phyloP scores from a whole-genome alignment of 352 stramenopile species.

The Plasmopara halstedii region DNA sequence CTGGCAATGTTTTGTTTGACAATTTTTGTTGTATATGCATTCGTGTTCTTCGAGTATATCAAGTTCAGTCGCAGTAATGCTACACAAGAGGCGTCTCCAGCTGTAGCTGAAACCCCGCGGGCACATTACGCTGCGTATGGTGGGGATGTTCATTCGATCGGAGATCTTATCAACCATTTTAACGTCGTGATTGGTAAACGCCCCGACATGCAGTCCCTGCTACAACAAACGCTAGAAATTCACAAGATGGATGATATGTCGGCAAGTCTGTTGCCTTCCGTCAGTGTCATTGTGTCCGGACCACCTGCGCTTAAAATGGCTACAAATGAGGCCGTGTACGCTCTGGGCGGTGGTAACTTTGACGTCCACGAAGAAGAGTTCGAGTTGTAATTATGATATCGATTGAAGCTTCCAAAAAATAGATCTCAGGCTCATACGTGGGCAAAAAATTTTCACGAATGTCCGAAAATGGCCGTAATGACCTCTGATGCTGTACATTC shows the following conservation, averaged over 20 bases:
- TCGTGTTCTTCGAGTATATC: slow-evolving; percentile 41
- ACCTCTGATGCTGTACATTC: no score
- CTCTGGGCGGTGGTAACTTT: slow-evolving; percentile 29
- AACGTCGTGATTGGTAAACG: slow-evolving; percentile 24
- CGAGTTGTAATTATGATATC: no score
- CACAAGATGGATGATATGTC: slow-evolving; percentile 16
- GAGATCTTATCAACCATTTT: slow-evolving; percentile 29
- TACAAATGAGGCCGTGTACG: slow-evolving; percentile 26
- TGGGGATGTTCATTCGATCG: slow-evolving; percentile 30
- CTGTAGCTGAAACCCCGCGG: background rate
- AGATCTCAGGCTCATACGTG: no score
- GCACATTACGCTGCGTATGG: slow-evolving; percentile 13
- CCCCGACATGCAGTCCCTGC: slow-evolving; percentile 23
- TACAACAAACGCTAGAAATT: slow-evolving; percentile 20
- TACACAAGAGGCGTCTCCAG: slow-evolving; percentile 4
- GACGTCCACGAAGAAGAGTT: slow-evolving; percentile 52
- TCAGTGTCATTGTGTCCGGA: slow-evolving; percentile 35
- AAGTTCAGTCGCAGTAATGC: slow-evolving; percentile 10
- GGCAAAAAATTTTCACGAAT: no score
- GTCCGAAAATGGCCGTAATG: no score
- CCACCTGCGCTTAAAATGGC: slow-evolving; percentile 27
- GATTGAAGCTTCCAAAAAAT: no score
- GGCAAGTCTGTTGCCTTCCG: slow-evolving; percentile 12
- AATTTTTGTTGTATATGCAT: slow-evolving; percentile 38
- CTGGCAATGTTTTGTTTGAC: slow-evolving; percentile 32